phyloP scores from a whole-genome alignment of 139 green algal genomes.

The Chlorella sp. region DNA sequence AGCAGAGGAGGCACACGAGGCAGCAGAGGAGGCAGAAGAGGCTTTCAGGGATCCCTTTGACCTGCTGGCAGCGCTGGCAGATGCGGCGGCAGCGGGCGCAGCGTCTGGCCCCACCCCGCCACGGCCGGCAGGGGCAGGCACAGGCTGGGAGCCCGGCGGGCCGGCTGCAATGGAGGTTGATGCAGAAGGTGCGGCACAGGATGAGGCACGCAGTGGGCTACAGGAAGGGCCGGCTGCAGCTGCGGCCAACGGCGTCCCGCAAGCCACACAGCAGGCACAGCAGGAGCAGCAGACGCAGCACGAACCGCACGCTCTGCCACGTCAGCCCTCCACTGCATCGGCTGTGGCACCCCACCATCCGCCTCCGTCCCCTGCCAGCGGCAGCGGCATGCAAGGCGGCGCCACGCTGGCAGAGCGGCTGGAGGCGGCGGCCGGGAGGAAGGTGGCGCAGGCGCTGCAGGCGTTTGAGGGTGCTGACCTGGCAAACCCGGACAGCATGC shows the following conservation, averaged over 20 bases:
- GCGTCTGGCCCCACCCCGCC: background rate
- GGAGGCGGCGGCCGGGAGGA: background rate
- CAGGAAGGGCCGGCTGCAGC: background rate
- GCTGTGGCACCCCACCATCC: background rate
- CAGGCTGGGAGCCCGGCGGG: background rate
- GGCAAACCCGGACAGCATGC: constrained; percentile 9
- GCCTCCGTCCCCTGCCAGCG: background rate
- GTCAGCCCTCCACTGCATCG: background rate
- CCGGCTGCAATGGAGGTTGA: background rate
- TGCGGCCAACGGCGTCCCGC: background rate
- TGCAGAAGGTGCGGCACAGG: background rate
- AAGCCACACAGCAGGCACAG: background rate
- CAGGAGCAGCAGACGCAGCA: background rate
- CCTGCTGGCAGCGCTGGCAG: constrained; percentile 1
- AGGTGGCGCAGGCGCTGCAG: constrained; percentile 13
- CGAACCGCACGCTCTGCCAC: background rate
- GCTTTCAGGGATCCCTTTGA: background rate
- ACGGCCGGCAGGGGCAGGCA: background rate
- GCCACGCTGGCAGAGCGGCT: background rate
- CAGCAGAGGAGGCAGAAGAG: background rate
- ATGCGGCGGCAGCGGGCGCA: background rate
- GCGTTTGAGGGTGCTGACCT: background rate
- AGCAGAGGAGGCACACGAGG: background rate
- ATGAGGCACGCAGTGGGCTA: background rate
- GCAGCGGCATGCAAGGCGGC: background rate